Conservation (phyloP, 1,139 yeast species). For the Candida albicans region DNA sequence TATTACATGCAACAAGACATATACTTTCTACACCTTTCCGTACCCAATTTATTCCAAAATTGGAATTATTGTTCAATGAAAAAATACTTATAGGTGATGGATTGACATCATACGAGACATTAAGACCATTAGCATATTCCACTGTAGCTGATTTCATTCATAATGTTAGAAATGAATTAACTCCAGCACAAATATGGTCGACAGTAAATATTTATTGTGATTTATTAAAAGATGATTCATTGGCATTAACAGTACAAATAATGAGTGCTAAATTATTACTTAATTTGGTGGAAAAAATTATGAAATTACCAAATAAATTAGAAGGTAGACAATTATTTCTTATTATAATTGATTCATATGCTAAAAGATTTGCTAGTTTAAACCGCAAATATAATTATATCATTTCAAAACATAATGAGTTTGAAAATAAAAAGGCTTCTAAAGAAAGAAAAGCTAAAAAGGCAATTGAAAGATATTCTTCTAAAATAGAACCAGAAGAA, state of each 20-base stretch:
- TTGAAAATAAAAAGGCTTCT: conserved; percentile 41
- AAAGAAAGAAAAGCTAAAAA: conserved; percentile 47
- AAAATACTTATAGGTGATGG: conserved; percentile 90
- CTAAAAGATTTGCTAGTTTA: conserved; percentile 74
- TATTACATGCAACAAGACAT: conserved; percentile 92
- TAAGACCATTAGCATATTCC: conserved; percentile 88
- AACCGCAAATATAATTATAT: conserved; percentile 72
- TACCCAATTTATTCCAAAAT: conserved; percentile 77
- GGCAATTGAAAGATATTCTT: conserved; percentile 42
- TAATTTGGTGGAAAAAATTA: conserved; percentile 84
- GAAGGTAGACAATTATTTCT: conserved; percentile 85
- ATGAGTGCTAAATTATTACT: conserved; percentile 93
- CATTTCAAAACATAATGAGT: conserved; percentile 59
- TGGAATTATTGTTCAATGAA: conserved; percentile 83
- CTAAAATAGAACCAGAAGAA: conserved; percentile 20
- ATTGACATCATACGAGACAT: conserved; percentile 82
- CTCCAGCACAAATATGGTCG: conserved; percentile 82
- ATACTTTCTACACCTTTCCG: conserved; percentile 88
- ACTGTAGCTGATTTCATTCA: conserved; percentile 96
- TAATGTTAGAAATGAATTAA: conserved; percentile 82
- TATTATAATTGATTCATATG: conserved; percentile 84
- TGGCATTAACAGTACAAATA: conserved; percentile 90
- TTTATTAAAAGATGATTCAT: conserved; percentile 74
- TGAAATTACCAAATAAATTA: conserved; percentile 76
- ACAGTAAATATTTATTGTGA: conserved; percentile 83